Conservation (phyloP, 495 filamentous ascomycete genomes). For the Recurvomyces mirabilis region DNA sequence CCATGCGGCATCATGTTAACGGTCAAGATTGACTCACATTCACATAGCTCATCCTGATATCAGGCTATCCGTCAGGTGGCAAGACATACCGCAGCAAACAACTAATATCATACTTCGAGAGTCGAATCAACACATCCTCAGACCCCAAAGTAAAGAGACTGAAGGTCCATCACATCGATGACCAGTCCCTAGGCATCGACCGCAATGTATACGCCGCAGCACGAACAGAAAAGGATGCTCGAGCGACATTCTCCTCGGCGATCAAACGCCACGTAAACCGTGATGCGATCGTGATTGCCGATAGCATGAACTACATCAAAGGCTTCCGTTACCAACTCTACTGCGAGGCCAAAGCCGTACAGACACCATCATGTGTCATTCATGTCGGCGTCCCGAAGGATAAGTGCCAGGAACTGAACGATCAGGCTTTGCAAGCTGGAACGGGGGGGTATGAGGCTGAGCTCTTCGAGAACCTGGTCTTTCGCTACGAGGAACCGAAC, state of each 20-base stretch:
- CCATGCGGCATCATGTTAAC: not conserved
- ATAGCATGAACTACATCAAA: conserved; percentile 95
- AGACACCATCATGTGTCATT: conserved; percentile 71
- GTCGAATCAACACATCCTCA: conserved; percentile 40
- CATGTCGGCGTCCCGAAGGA: conserved; percentile 72
- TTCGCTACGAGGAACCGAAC: conserved; percentile 93
- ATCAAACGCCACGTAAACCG: conserved; percentile 69
- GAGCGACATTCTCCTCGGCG: conserved; percentile 73
- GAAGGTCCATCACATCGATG: conserved; percentile 56
- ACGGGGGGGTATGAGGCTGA: conserved; percentile 33
- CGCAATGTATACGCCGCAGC: conserved; percentile 57
- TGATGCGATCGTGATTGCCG: conserved; percentile 77
- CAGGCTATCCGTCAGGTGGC: conserved; percentile 85
- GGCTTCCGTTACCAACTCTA: conserved; percentile 92
- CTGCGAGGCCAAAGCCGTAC: conserved; percentile 82
- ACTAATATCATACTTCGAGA: conserved; percentile 53
- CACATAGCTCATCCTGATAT: conserved; percentile 75
- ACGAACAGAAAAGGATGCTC: conserved; percentile 75
- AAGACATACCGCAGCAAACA: conserved; percentile 80
- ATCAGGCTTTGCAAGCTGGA: conserved; percentile 25
- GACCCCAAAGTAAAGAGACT: conserved; percentile 43
- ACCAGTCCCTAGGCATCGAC: conserved; percentile 51
- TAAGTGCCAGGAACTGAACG: conserved; percentile 52
- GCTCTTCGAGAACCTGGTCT: conserved; percentile 85
- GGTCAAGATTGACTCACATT: conserved; percentile 1